Percentiles rank a stretch among this genome's conserved stretches.
Conservation (phyloP, 139 green algal genomes). For the Pedinophyceae sp. region DNA sequence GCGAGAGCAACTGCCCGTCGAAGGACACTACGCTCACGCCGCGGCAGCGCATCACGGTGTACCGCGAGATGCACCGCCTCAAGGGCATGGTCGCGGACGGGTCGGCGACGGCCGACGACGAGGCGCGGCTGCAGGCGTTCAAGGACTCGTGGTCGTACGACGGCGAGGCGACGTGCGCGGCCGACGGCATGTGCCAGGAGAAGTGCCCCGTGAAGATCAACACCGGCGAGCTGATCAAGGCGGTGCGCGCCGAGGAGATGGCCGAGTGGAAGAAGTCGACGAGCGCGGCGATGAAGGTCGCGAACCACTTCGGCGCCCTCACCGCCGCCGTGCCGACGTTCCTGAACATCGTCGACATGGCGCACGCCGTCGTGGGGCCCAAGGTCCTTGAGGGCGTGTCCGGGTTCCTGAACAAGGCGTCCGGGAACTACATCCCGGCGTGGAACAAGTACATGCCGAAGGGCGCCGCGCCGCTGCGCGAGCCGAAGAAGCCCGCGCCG, state of each 20-base stretch:
- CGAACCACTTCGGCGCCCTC: conserved; percentile 61
- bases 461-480: conserved; percentile 35
- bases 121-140: conserved; percentile 40
- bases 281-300: conserved; percentile 28
- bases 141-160: conserved; percentile 49
- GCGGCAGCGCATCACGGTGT: conserved; percentile 82
- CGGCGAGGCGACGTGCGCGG: conserved; percentile 78
- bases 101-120: neutral
- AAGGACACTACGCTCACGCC: conserved; percentile 83
- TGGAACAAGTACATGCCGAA: conserved; percentile 95
- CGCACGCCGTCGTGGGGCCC: conserved; percentile 63
- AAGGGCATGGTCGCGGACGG: neutral
- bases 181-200: conserved; percentile 95
- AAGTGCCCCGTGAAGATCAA: conserved; percentile 99
- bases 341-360: conserved; percentile 57
- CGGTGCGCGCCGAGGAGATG: conserved; percentile 45
- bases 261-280: conserved; percentile 11
- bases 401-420: conserved; percentile 46
- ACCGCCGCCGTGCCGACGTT: conserved; percentile 45
- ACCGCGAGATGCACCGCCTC: conserved; percentile 56
- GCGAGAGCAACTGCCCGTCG: conserved; percentile 91
- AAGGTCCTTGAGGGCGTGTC: conserved; percentile 46
- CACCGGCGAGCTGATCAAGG: conserved; percentile 86
- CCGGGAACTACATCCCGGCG: conserved; percentile 52
- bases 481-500: conserved; percentile 7